These are phyloP conservation scores for Fusarium sp. DNA, from an alignment of 2,329 filamentous ascomycete genomes.

Conservation along the genomic window DNA sequence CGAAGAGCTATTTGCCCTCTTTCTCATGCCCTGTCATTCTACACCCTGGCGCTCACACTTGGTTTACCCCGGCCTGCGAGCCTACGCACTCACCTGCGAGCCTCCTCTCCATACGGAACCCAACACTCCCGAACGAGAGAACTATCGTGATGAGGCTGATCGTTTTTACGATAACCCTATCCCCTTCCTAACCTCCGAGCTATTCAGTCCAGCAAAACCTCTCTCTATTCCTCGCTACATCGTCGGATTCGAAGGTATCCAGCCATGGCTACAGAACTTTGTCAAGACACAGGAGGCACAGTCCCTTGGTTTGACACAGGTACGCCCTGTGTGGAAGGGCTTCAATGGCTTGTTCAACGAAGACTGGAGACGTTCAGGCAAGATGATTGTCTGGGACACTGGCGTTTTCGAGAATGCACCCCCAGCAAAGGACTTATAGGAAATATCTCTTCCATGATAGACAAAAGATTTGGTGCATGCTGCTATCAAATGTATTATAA, in stretches of 20 bases:
- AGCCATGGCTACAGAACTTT: conserved; percentile 61
- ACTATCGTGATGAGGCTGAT: conserved; percentile 91
- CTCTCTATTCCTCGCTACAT: conserved; percentile 66
- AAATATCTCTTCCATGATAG: neutral
- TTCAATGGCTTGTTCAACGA: conserved; percentile 75
- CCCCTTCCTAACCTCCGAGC: conserved; percentile 67
- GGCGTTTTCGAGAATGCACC: conserved; percentile 50
- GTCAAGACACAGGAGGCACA: conserved; percentile 57
- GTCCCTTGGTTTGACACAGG: conserved; percentile 56
- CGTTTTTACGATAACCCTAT: conserved; percentile 80
- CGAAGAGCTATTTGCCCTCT: conserved; percentile 74
- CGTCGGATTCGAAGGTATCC: conserved; percentile 71
- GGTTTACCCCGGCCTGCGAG: conserved; percentile 78
- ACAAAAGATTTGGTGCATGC: conserved; percentile 1
- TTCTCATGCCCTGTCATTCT: conserved; percentile 95
- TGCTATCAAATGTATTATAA: conserved; percentile 10
- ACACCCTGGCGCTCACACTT: conserved; percentile 95
- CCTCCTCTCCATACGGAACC: conserved; percentile 80
- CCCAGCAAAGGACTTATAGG: conserved; percentile 1
- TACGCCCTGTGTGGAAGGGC: conserved; percentile 66
- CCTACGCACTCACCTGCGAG: conserved; percentile 90
- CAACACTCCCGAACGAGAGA: conserved; percentile 68
- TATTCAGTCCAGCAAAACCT: conserved; percentile 56
- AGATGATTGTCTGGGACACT: conserved; percentile 72
- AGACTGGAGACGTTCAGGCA: conserved; percentile 68